Evolutionary conservation across 164 flowering plant genomes (phyloP).

Genomic region (Vitis labrusca): DNA sequence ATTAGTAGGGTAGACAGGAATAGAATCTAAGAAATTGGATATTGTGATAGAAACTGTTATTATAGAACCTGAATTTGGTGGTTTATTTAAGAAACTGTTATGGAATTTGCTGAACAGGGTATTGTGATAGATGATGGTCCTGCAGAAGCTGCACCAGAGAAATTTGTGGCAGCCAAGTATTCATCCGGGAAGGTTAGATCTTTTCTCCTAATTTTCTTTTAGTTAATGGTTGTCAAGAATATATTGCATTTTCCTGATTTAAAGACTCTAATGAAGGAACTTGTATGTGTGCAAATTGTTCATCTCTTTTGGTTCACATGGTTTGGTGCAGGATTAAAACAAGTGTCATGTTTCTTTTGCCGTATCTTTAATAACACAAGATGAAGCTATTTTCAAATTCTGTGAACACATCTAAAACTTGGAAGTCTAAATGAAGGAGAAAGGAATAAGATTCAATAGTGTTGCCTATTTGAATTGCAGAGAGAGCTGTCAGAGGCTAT

Average conservation of each 20-base stretch:
- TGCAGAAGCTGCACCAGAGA: constrained; percentile 51
- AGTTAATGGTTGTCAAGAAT: not conserved
- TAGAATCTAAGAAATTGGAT: too few relatives aligned
- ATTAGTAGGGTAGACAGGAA: too few relatives aligned
- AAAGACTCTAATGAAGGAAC: constrained; percentile 2
- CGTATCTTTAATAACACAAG: constrained; percentile 51
- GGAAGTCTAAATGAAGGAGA: constrained; percentile 46
- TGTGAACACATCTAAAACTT: constrained; percentile 44
- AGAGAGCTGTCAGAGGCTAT: constrained; percentile 84
- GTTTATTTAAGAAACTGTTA: not conserved
- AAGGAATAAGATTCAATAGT: constrained; percentile 52
- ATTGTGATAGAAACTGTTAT: too few relatives aligned
- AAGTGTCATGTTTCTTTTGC: constrained; percentile 48
- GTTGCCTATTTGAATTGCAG: constrained; percentile 80
- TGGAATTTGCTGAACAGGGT: constrained; percentile 55
- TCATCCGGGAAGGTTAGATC: constrained; percentile 78
- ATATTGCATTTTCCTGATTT: constrained; percentile 9
- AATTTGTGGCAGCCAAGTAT: constrained; percentile 83
- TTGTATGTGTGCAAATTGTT: constrained; percentile 19
- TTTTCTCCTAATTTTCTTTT: constrained; percentile 8
- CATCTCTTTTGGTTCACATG: constrained; percentile 35
- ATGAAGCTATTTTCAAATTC: constrained; percentile 49
- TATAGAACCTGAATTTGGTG: not conserved
- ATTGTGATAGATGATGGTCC: constrained; percentile 58
- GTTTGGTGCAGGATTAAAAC: constrained; percentile 81